phyloP scores from a whole-genome alignment of 495 filamentous ascomycete species.

The Collariella sp. region DNA sequence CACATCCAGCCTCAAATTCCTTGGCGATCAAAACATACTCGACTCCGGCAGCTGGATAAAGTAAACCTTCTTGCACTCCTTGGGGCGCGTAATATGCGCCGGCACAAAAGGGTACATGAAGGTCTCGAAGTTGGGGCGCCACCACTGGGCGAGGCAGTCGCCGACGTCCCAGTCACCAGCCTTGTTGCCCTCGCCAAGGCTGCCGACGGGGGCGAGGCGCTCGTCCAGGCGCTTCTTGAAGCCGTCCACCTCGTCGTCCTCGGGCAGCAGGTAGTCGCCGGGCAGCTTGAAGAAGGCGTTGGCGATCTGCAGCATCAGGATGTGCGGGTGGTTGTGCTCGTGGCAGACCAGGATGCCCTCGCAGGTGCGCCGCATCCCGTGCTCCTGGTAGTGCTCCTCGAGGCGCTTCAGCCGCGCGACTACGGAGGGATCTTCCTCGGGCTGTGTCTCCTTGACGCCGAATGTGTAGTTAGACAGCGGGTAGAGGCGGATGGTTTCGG shows the following conservation, averaged over 20 bases:
- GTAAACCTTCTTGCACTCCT: conserved; percentile 99
- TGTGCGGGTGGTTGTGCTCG: conserved; percentile 97
- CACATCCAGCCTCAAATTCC: neutral
- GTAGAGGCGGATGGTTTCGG: conserved; percentile 83
- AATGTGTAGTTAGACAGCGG: conserved; percentile 98
- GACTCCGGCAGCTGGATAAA: conserved; percentile 88
- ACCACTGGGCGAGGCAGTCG: conserved; percentile 95
- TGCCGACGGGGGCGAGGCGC: conserved; percentile 82
- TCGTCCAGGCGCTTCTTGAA: conserved; percentile 91
- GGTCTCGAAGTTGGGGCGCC: conserved; percentile 96
- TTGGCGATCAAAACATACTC: conserved; percentile 51
- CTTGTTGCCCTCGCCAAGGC: conserved; percentile 76
- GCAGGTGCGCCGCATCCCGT: conserved; percentile 95
- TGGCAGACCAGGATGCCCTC: conserved; percentile 96
- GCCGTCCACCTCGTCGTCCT: conserved; percentile 84
- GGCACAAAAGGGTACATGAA: conserved; percentile 99
- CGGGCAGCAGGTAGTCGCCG: conserved; percentile 85
- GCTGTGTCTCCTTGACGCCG: conserved; percentile 94
- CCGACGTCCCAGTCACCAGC: conserved; percentile 90
- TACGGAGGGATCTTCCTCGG: conserved; percentile 94
- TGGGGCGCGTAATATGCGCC: conserved; percentile 87
- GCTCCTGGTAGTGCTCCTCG: conserved; percentile 82
- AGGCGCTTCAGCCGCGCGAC: conserved; percentile 83
- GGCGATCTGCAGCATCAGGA: conserved; percentile 96
- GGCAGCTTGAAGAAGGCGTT: conserved; percentile 99